Evolutionary conservation across 2,329 filamentous ascomycete species (phyloP), one percentile per base, ranked within the genome.

Genomic region (Diaporthe sp.): DNA sequence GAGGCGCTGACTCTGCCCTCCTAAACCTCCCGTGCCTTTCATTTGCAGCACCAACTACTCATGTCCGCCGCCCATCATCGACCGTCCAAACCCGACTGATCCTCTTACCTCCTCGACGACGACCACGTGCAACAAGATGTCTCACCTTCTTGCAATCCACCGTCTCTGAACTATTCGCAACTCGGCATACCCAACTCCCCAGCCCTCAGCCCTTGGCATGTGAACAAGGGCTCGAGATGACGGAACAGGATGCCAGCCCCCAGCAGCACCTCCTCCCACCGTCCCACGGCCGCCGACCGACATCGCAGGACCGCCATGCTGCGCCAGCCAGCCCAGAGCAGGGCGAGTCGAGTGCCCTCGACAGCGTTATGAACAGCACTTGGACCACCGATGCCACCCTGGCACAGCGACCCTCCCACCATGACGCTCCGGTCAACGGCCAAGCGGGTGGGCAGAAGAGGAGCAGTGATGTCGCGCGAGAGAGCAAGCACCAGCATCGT

Each of bases 261-360:
- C 66, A 51, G 39, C 75, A 73, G 70, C 61, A 47, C 70, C 70
- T 73, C 70, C 72, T 70, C 47, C 70, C 53, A 47, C 72, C 51
- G 42, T 35, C 56, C 22, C 63, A 37, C n/a, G 72, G 39, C 47
- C 70, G 59, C 39, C 32, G 63, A 53, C 63, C 58, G 1, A 35
- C 65, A 19, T 72, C 69, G 19, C 70, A 55, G 30, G 70, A 51
- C 53, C 63, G 55, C 37, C 59, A 71, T 59, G 70, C 39, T 47
- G 66, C 65, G n/a, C 56, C 63, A 85, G 84, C 78, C 83, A 85
- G 77, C 51, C 74, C 61, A 53, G 86, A 87, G 58, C 83, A 83
- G 12, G 85, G 84, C 75, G 86, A 87, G 77, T 84, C 87, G 71
- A 88, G 85, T 75, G 79, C 79, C 19, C 77, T 80, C n/a, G 81